These are phyloP conservation scores for Orbilia quercus DNA, from an alignment of 2,329 filamentous ascomycete species.

Conservation along the genomic window DNA sequence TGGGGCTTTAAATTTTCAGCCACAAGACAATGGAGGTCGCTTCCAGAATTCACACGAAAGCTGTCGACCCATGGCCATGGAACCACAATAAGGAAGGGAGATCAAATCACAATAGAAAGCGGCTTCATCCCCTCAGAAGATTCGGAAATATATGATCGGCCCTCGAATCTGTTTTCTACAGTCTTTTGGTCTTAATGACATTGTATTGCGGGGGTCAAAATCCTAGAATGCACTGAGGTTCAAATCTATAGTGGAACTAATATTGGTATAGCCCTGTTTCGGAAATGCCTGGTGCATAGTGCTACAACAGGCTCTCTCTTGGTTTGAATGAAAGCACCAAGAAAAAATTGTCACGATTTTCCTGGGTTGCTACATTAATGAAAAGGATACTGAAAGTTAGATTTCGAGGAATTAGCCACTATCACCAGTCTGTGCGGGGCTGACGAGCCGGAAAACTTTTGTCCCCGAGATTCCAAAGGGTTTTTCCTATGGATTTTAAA, in stretches of 20 bases:
- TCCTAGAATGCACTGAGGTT: too few species aligned
- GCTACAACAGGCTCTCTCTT: neutral
- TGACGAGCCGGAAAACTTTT: neutral
- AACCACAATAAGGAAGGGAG: too few species aligned
- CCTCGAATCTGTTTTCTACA: too few species aligned
- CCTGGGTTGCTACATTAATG: neutral
- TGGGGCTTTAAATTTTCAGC: neutral
- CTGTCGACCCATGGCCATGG: too few species aligned
- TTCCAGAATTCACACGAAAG: too few species aligned
- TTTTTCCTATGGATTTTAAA: too few species aligned
- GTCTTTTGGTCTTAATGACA: neutral
- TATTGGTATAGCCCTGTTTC: too few species aligned
- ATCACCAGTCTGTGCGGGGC: slow-evolving; percentile 22
- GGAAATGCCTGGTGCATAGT: too few species aligned
- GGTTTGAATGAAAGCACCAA: neutral
- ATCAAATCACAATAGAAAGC: neutral
- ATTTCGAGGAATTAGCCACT: slow-evolving; percentile 1
- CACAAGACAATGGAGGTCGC: neutral
- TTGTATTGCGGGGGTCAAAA: neutral
- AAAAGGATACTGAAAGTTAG: slow-evolving; percentile 1
- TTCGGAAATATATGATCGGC: too few species aligned
- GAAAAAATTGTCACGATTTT: neutral
- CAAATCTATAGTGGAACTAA: too few species aligned
- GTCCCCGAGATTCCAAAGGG: neutral
- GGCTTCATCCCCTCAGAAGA: too few species aligned